Evolutionary conservation across 148 eudicot genomes (phyloP), one percentile per base, ranked within the genome.

Genomic region (Rhododendron simsii): DNA sequence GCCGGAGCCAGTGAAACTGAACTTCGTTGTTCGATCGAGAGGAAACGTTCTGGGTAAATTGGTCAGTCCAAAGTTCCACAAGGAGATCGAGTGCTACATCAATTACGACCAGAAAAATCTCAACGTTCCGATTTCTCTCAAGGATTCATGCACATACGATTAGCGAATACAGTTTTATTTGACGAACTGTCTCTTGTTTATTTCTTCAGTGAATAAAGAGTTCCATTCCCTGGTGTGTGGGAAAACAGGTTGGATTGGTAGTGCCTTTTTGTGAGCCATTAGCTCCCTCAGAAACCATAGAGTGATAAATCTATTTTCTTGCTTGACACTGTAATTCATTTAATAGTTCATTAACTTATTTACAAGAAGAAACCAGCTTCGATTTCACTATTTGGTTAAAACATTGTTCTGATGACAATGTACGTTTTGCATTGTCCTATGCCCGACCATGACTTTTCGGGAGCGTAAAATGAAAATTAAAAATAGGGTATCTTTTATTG

Each of bases 31-130:
- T 47, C 84, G 92, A 80, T 93, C 98, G 5, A 93, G 94, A 87
- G 98, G 91, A 11, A 91, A 95, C 75, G 98, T 95, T 28, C 84
- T 95, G 86, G 98, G 98, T 3, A 88, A 90, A 86, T 81, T 95
- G 87, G 98, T 95, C n/a, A 95, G 91, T 83, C 96, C 98, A 1
- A 94, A 91, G 85, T 95, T 95, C 88, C 77, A 90, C 78, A 89
- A 89, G 87, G 81, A 81, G 23, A 84, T 95, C 2, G 89, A 91
- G 2, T 95, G 98, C 86, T 35, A 86, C 2, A 81, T 95, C 41
- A 88, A 71, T 35, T 91, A 90, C 84, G 88, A 92, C 48, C 85
- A 93, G 12, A 92, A 91, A 83, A 92, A 92, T 51, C 80, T 90
- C 37, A 91, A 87, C 83, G 47, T 86, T 13, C 82, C 94, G 7